Evolutionary conservation across 2,329 filamentous ascomycete genomes (phyloP).

Genomic region (Colletotrichum scovillei): DNA sequence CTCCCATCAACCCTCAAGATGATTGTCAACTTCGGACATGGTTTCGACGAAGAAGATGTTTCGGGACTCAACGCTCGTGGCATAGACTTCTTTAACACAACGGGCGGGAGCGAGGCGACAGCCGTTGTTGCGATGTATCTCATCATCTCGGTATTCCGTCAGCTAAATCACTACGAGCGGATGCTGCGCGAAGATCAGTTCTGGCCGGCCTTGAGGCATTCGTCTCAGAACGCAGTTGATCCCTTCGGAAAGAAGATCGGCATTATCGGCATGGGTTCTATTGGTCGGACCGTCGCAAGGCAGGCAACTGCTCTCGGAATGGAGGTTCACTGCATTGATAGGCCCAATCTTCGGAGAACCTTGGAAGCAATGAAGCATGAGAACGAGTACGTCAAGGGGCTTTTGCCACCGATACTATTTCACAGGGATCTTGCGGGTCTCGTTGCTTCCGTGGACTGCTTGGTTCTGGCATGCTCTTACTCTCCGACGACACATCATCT

Average conservation of each 20-base stretch:
- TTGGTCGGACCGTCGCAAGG: slow-evolving; percentile 4
- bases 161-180: slow-evolving; percentile 1
- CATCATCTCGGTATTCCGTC: slow-evolving; percentile 13
- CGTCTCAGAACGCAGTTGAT: neutral
- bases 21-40: slow-evolving; percentile 15
- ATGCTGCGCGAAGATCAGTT: slow-evolving; percentile 9
- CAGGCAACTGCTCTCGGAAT: slow-evolving; percentile 12
- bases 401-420: neutral
- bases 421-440: neutral
- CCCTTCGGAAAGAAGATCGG: slow-evolving; percentile 6
- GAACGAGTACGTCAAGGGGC: neutral
- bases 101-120: slow-evolving; percentile 18
- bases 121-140: slow-evolving; percentile 10
- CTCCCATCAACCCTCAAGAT: neutral
- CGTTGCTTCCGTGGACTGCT: slow-evolving; percentile 5
- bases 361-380: neutral
- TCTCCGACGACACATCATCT: slow-evolving; percentile 36
- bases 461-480: slow-evolving; percentile 37
- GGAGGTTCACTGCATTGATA: slow-evolving; percentile 13
- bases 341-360: slow-evolving; percentile 5
- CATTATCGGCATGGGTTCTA: slow-evolving; percentile 17
- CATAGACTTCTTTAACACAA: neutral
- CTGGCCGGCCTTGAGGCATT: neutral
- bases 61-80: neutral
- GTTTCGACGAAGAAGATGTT: slow-evolving; percentile 12